Base-by-base conservation (phyloP, 495 filamentous ascomycete species). In the Podospora didyma region DNA sequence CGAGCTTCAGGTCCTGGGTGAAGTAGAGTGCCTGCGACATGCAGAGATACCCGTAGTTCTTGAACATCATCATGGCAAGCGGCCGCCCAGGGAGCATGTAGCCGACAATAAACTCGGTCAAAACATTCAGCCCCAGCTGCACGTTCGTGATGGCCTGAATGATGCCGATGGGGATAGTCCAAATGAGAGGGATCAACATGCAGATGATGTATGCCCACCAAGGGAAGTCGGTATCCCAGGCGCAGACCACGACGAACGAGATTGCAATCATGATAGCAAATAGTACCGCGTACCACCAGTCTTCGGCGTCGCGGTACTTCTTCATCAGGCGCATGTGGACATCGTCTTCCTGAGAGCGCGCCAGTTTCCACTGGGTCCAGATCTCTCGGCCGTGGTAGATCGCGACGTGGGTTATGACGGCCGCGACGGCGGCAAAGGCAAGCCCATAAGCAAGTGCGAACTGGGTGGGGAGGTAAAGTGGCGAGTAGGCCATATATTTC, bases 51-150 rank as follows among this genome's bases (percentile, higher is more conserved):
- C 86, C 84, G 62, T 86, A 88, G 57, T 70, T 87, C 62, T 89
- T 89, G 74, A 89, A 89, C 69, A 72, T 70, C 69, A 72, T 90
- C 67, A 86, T 83, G 35, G 85, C 85, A 5, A 88, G 64, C 1
- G 85, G 85, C 11, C 76, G 75, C 12, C 85, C 86, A 4, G 86
- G 81, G 39, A 86, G 79, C 58, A 86, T 84, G 68, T 89, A 88
- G 3, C 86, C 85, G 35, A 84, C 80, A 56, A 89, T 77, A 59
- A 84, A 89, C 64, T 89, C 86, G 21, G 86, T 87, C 22, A 89
- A 67, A 4, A 88, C 74, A 58, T 88, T 88, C 28, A 88, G 69
- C 3, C 85, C 86, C 34, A 86, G 82, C 63, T 84, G 82, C 49
- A 83, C 82, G 61, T 88, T 88, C 21, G 84, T 86, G 58, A 86